Conservation (phyloP, 2,329 filamentous ascomycete species). For the Hypoxylon sp. region DNA sequence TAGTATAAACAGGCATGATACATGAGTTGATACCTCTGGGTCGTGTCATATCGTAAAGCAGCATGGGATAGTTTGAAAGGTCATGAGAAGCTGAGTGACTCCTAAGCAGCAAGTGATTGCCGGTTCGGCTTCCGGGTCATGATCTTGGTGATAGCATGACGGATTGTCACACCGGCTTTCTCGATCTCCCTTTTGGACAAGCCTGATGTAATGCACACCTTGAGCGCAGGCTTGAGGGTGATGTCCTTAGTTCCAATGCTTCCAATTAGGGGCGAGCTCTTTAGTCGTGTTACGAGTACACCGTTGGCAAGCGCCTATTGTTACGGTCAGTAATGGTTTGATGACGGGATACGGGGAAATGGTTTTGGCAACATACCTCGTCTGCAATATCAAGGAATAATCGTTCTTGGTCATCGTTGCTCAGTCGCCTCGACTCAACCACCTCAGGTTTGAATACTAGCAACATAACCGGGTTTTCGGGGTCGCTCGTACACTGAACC, state of each 20-base stretch:
- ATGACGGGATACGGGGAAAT: background rate
- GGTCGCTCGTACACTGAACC: constrained; percentile 81
- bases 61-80: constrained; percentile 7
- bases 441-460: constrained; percentile 86
- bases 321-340: constrained; percentile 14
- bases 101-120: constrained; percentile 51
- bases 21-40: constrained; percentile 12
- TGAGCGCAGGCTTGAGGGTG: constrained; percentile 80
- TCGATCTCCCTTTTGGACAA: constrained; percentile 95
- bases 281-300: constrained; percentile 87
- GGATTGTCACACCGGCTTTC: constrained; percentile 86
- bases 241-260: constrained; percentile 73
- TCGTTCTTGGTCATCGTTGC: constrained; percentile 79
- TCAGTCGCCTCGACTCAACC: constrained; percentile 73
- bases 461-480: constrained; percentile 88
- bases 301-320: constrained; percentile 81
- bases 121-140: constrained; percentile 71
- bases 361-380: constrained; percentile 69
- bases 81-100: constrained; percentile 38
- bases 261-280: constrained; percentile 73
- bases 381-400: constrained; percentile 93
- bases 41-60: constrained; percentile 10
- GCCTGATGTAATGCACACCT: constrained; percentile 88
- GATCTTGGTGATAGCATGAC: constrained; percentile 94
- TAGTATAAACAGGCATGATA: constrained; percentile 16